These are phyloP conservation scores for Boletus subcaerulescens DNA, from an alignment of 768 basidiomycete genomes.

Conservation along the genomic window DNA sequence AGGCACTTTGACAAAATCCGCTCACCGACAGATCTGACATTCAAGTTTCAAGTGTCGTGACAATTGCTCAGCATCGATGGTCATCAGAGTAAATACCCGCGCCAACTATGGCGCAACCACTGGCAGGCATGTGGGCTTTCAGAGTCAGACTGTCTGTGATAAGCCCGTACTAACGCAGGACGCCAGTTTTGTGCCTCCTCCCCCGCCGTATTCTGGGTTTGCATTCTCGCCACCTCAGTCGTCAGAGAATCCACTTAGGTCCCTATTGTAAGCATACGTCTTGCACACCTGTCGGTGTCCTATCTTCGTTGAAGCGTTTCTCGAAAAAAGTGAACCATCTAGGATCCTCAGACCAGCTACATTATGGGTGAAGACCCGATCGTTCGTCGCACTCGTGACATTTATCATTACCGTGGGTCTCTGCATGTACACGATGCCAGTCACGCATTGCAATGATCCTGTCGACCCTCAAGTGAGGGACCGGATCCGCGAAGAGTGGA, in stretches of 20 bases:
- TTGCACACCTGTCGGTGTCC: no score
- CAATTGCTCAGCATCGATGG: background rate
- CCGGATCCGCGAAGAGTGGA: conserved; percentile 21
- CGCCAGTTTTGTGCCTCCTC: conserved; percentile 1
- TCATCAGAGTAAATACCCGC: background rate
- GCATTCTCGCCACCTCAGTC: background rate
- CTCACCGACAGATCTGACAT: background rate
- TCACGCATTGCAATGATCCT: conserved; percentile 20
- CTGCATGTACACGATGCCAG: conserved; percentile 5
- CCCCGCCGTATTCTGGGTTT: conserved; percentile 10
- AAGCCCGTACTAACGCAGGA: background rate
- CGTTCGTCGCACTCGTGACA: background rate
- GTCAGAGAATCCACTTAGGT: background rate
- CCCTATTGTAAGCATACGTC: conserved; percentile 4
- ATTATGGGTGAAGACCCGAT: background rate
- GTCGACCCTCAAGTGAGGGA: conserved; percentile 18
- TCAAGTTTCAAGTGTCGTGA: background rate
- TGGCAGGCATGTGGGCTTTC: background rate
- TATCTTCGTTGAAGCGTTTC: background rate
- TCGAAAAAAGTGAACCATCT: background rate
- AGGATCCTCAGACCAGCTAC: background rate
- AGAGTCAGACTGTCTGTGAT: no score
- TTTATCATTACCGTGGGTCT: background rate
- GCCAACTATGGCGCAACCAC: conserved; percentile 7
- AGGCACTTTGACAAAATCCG: no score